Evolutionary conservation across 805 yeast genomes (phyloP).

Genomic region (Suhomyces sp.): DNA sequence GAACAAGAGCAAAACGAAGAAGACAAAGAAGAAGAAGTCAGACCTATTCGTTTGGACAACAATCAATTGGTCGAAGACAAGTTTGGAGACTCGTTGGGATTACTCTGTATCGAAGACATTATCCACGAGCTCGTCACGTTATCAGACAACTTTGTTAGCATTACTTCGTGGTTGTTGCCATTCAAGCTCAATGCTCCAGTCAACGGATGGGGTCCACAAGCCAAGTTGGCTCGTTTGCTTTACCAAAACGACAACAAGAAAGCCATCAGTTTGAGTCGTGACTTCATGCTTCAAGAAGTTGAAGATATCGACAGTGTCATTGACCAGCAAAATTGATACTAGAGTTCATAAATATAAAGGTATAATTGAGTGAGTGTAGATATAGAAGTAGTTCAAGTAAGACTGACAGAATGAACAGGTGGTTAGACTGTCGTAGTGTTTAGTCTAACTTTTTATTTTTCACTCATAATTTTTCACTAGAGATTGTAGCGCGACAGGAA

Average conservation of each 20-base stretch:
- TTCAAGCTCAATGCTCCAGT: slow-evolving; percentile 68
- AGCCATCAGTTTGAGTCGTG: slow-evolving; percentile 55
- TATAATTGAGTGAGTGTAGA: background rate
- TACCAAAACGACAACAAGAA: slow-evolving; percentile 50
- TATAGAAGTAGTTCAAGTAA: background rate
- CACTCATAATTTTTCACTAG: background rate
- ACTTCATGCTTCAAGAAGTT: slow-evolving; percentile 64
- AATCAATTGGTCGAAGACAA: slow-evolving; percentile 72
- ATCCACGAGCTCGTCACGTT: slow-evolving; percentile 64
- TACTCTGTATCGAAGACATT: slow-evolving; percentile 78
- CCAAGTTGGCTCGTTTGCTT: slow-evolving; percentile 62
- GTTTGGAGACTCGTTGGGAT: slow-evolving; percentile 55
- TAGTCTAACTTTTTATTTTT: background rate
- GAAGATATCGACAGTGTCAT: slow-evolving; percentile 66
- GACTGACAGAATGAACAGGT: too few species aligned
- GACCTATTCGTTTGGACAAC: slow-evolving; percentile 52
- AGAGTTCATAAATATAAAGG: background rate
- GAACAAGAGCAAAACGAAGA: slow-evolving; percentile 9
- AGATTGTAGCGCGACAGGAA: background rate
- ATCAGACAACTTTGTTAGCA: slow-evolving; percentile 62
- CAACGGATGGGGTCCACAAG: slow-evolving; percentile 71
- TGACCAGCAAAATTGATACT: slow-evolving; percentile 54
- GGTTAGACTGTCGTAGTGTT: too few species aligned
- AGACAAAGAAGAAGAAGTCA: slow-evolving; percentile 28
- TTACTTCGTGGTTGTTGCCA: slow-evolving; percentile 63